Evolutionary conservation across 192 early-diverging fungal species (phyloP), one percentile per base, ranked within the genome.

Genomic region (Backusella psychrophila): DNA sequence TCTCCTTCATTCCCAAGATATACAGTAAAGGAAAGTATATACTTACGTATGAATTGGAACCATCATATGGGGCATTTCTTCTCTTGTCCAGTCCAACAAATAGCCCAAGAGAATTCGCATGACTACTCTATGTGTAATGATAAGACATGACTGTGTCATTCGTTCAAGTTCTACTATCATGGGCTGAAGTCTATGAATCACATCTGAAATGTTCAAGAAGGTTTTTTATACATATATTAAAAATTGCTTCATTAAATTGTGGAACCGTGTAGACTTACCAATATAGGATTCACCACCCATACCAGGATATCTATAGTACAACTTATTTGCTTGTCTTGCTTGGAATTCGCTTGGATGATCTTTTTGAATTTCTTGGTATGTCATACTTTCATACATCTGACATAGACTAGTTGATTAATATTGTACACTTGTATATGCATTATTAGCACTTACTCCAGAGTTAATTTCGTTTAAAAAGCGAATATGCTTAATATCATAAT

Each of bases 111-210:
- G 82, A 46, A 96, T 98, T 49, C 97, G 87, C 75, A 96, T 84
- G 66, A 96, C 92, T 17, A 97, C 97, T 46, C 94, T 91, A 85
- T 99, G 97, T 7, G 96, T 97, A 19, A 98, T 91, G 75, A 99
- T 91, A 72, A 98, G 72, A 36, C 94, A 90, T 35, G 92, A 92
- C 52, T 91, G 90, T 14, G 92, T 92, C 90, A 96, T 97, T 71
- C 97, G 87, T 80, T 99, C 97, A 69, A 97, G 86, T 84, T 99
- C 97, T 69, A 99, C 91, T 78, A 99, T 97, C 59, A 98, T 84
- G 44, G 96, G 95, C 77, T 96, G 88, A 70, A 99, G 75, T 26
- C 97, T 87, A 80, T 98, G 94, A 71, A 99, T 96, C n/a, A 99
- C 97, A 78, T 99, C 97, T 78, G 35, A 65, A 21, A 66, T 33